Evolutionary conservation across 139 green algal genomes (phyloP), one percentile per base, ranked within the genome.

Genomic region (Pleodorina starrii): DNA sequence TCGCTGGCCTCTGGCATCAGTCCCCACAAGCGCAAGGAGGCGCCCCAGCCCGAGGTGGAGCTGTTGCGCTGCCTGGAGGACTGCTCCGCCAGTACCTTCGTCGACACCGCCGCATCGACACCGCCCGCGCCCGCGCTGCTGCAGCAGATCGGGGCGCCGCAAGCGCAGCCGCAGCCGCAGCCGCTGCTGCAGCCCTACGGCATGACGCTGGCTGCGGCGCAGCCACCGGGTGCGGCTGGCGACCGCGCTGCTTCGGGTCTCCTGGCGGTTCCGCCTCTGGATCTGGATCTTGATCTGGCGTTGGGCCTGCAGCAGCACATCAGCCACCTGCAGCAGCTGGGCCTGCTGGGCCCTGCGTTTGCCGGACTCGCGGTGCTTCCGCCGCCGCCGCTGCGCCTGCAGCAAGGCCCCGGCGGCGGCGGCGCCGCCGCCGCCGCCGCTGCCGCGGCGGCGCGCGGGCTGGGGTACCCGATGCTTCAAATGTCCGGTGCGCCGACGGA

Each of bases 1-100:
- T n/a, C n/a, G n/a, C n/a, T n/a, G n/a, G n/a, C n/a, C n/a, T n/a
- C n/a, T n/a, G n/a, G n/a, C n/a, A n/a, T 12, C 54, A 66, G 54
- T 25, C 2, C 54, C 2, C 66, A 78, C 63, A 88, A 88, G 32
- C 82, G 82, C 7, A 88, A 88, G 82, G 82, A 78, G 29, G 82
- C 82, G 12, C 82, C 82, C 1, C 66, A 88, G 36, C 44, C 68
- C 1, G 82, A 88, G 82, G 43, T 63, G 1, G 82, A 88, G 46
- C 46, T 88, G 21, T 25, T 79, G 44, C 36, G 35, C 32, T 68
- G 43, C 66, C n/a, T 60, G 44, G 82, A 88, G 43, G 82, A 88
- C 12, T 48, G 40, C 16, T 42, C 32, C 1, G 48, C 21, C n/a
- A 71, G 48, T 48, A 5, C 42, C 2, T 1, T 43, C 29, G 29